Evolutionary conservation across 176 grass and related monocot genomes (phyloP).

Genomic region (Hsuehochloa calcarea): DNA sequence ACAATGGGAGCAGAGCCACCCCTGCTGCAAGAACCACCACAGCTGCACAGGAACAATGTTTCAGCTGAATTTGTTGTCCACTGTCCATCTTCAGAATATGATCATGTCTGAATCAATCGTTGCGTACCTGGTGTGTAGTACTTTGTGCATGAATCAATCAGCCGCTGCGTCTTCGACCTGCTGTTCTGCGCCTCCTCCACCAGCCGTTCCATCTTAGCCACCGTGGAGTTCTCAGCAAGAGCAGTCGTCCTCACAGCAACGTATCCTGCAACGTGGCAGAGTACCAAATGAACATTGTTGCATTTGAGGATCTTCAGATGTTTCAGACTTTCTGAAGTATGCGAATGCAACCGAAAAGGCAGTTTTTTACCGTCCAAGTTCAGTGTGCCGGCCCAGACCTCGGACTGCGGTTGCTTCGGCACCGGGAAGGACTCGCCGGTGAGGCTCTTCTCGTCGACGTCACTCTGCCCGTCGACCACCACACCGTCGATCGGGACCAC

Average conservation of each 20-base stretch:
- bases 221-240: constrained; percentile 57
- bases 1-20: constrained; percentile 39
- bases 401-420: constrained; percentile 37
- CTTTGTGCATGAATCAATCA: constrained; percentile 61
- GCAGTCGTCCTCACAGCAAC: constrained; percentile 52
- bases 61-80: neutral
- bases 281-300: neutral
- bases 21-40: constrained; percentile 47
- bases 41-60: constrained; percentile 29
- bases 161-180: constrained; percentile 53
- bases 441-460: constrained; percentile 71
- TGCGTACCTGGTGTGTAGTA: constrained; percentile 69
- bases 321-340: neutral
- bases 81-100: neutral
- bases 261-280: constrained; percentile 42
- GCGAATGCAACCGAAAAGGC: neutral
- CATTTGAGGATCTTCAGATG: too few species aligned
- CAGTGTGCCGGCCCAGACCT: constrained; percentile 77
- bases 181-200: constrained; percentile 70
- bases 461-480: constrained; percentile 57
- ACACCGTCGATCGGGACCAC: constrained; percentile 63
- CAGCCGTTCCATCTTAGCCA: constrained; percentile 68
- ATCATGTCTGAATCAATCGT: neutral
- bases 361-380: constrained; percentile 57
- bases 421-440: constrained; percentile 80